Evolutionary conservation across 352 stramenopile genomes (phyloP).

Genomic region (Phytophthora crassamura): DNA sequence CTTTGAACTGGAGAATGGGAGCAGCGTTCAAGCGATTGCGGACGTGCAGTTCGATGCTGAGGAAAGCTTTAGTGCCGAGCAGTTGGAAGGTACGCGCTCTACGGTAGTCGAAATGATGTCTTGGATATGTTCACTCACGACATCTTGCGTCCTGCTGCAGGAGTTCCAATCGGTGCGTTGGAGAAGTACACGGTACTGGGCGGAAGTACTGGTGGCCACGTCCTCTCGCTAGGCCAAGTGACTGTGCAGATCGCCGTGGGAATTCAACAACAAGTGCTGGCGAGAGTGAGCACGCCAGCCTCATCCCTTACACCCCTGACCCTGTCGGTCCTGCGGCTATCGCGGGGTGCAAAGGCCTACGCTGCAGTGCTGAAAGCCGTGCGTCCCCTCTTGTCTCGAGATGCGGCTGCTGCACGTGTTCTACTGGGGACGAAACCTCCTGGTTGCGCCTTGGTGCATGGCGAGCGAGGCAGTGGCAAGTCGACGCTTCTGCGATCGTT

Average conservation of each 20-base stretch:
- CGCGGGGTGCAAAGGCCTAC: conserved; percentile 54
- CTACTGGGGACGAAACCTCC: conserved; percentile 64
- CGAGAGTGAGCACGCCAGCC: conserved; percentile 19
- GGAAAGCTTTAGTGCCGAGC: conserved; percentile 42
- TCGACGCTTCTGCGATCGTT: conserved; percentile 70
- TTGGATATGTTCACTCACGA: conserved; percentile 1
- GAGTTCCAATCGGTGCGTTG: conserved; percentile 56
- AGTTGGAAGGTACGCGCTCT: conserved; percentile 51
- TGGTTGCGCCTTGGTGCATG: conserved; percentile 71
- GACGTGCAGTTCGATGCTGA: conserved; percentile 57
- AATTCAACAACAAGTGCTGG: conserved; percentile 31
- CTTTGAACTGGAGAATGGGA: conserved; percentile 18
- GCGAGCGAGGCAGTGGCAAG: conserved; percentile 83
- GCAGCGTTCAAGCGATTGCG: conserved; percentile 36
- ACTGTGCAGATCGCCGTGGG: conserved; percentile 39
- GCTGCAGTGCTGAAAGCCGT: conserved; percentile 50
- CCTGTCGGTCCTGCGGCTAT: conserved; percentile 44
- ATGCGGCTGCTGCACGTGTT: conserved; percentile 61
- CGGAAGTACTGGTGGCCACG: conserved; percentile 31
- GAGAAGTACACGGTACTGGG: conserved; percentile 67
- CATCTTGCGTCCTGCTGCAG: conserved; percentile 32
- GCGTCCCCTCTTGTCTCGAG: conserved; percentile 54
- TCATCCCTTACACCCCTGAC: conserved; percentile 12
- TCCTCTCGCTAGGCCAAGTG: conserved; percentile 43
- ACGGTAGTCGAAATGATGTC: not conserved